Evolutionary conservation across 208 protist species (phyloP).

Genomic region (Acanthamoeba lenticulata): DNA sequence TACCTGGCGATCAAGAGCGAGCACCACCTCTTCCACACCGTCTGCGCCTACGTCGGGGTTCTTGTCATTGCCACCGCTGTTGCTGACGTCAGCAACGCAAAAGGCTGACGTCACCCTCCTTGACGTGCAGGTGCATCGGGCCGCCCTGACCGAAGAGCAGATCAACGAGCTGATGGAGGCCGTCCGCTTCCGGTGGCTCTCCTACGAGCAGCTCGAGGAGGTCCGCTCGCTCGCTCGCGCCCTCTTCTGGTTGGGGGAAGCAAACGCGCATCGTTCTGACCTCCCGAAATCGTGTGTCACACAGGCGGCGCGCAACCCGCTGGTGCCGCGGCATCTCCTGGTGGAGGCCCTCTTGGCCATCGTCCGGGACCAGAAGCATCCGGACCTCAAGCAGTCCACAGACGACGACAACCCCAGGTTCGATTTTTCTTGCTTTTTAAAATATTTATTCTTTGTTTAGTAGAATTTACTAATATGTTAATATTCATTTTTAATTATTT

Average conservation of each 20-base stretch:
- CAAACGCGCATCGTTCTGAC: too few relatives aligned
- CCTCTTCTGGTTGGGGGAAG: too few relatives aligned
- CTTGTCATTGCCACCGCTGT: too few relatives aligned
- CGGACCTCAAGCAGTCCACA: neutral
- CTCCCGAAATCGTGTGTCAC: too few relatives aligned
- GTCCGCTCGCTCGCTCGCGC: neutral
- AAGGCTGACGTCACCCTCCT: neutral
- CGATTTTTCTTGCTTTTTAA: too few relatives aligned
- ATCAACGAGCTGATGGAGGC: neutral
- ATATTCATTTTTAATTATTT: too few relatives aligned
- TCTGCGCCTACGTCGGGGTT: neutral
- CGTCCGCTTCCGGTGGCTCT: neutral
- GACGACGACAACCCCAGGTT: neutral
- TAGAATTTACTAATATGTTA: neutral
- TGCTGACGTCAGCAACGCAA: neutral
- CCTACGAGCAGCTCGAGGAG: slow-evolving; percentile 5
- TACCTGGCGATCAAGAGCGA: neutral
- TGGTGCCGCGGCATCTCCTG: slow-evolving; percentile 8
- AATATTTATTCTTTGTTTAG: too few relatives aligned
- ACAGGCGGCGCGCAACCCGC: neutral
- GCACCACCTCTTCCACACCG: neutral
- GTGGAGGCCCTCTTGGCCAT: neutral
- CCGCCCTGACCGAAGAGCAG: neutral
- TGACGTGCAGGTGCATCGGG: neutral
- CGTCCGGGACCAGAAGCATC: neutral